Evolutionary conservation across 1,284 basidiomycete species (phyloP).

Genomic region (Cryptococcus sp.): DNA sequence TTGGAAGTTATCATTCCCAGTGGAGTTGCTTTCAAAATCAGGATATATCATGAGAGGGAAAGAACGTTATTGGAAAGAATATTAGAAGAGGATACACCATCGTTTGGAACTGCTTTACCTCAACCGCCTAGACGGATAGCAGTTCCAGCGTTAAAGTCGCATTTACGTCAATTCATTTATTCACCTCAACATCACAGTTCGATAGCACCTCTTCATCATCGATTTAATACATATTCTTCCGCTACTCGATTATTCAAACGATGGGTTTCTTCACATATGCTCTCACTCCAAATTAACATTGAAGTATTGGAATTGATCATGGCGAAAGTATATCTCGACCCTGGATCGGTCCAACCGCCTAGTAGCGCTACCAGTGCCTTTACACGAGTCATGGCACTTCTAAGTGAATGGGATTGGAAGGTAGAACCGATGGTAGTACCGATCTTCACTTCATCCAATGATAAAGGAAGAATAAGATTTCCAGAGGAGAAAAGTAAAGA

Average conservation of each 20-base stretch:
- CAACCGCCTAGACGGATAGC: slow-evolving; percentile 48
- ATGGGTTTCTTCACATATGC: slow-evolving; percentile 88
- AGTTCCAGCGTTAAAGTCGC: slow-evolving; percentile 60
- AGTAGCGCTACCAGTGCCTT: slow-evolving; percentile 63
- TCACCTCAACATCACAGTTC: slow-evolving; percentile 80
- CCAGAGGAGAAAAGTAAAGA: slow-evolving; percentile 54
- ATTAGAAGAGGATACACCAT: slow-evolving; percentile 44
- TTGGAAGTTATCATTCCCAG: slow-evolving; percentile 74
- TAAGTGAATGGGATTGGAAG: slow-evolving; percentile 79
- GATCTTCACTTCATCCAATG: slow-evolving; percentile 44
- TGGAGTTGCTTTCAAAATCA: slow-evolving; percentile 81
- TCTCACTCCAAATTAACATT: slow-evolving; percentile 53
- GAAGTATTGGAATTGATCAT: slow-evolving; percentile 83
- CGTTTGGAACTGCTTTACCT: slow-evolving; percentile 36
- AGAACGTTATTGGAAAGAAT: slow-evolving; percentile 70
- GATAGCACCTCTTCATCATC: slow-evolving; percentile 73
- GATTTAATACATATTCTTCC: slow-evolving; percentile 71
- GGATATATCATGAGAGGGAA: slow-evolving; percentile 87
- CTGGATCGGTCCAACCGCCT: slow-evolving; percentile 45
- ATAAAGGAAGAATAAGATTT: slow-evolving; percentile 38
- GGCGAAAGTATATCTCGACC: slow-evolving; percentile 56
- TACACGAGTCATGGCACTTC: slow-evolving; percentile 64
- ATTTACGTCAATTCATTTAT: slow-evolving; percentile 68
- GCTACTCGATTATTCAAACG: slow-evolving; percentile 85
- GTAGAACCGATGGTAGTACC: slow-evolving; percentile 54